Evolutionary conservation across 2,329 filamentous ascomycete species (phyloP).

Genomic region (Penicillium brasilianum): DNA sequence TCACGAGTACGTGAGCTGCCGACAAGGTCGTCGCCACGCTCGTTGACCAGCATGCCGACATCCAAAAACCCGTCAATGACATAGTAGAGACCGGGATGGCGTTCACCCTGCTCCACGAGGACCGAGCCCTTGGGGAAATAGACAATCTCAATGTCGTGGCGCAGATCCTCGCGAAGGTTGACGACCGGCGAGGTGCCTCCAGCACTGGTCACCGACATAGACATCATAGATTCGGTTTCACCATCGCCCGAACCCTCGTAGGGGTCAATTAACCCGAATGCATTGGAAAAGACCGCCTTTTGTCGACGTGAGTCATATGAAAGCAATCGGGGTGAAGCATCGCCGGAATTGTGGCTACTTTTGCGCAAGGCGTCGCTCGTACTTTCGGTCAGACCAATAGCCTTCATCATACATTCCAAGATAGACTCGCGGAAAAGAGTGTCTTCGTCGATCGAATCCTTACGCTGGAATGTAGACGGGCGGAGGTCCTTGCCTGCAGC

Average conservation of each 20-base stretch:
- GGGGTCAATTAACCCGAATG: constrained; percentile 88
- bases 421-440: constrained; percentile 87
- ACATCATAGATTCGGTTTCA: constrained; percentile 82
- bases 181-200: constrained; percentile 68
- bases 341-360: constrained; percentile 68
- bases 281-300: constrained; percentile 81
- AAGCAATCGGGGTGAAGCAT: constrained; percentile 81
- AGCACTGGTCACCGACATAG: constrained; percentile 67
- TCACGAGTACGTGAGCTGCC: constrained; percentile 39
- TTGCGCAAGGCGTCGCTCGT: constrained; percentile 69
- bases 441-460: constrained; percentile 87
- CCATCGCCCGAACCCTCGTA: constrained; percentile 75
- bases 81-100: constrained; percentile 96
- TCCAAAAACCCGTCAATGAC: constrained; percentile 97
- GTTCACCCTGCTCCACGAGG: constrained; percentile 92
- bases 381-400: constrained; percentile 76
- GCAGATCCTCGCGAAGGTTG: constrained; percentile 75
- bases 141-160: constrained; percentile 93
- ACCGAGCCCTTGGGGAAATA: constrained; percentile 95
- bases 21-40: constrained; percentile 55
- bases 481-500: constrained; percentile 32
- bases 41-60: constrained; percentile 78
- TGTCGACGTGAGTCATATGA: constrained; percentile 82
- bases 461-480: constrained; percentile 61
- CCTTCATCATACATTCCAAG: constrained; percentile 93